Conservation (phyloP, 2,329 filamentous ascomycete genomes). For the Ophiocordyceps robertsii region DNA sequence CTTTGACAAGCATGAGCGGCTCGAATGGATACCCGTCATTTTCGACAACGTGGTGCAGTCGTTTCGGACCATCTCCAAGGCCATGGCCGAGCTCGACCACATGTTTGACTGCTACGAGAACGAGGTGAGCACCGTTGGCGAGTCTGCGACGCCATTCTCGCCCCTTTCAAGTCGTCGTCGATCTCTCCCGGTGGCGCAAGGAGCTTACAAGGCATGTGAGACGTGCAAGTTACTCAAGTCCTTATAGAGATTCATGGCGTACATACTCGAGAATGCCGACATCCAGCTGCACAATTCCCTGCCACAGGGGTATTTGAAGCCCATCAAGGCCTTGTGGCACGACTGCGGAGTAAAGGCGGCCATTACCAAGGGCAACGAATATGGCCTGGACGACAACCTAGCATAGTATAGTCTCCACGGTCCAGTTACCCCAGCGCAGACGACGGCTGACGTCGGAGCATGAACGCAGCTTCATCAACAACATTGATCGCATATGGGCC, state of each 20-base stretch:
- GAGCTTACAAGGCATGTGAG: constrained; percentile 3
- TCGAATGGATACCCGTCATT: constrained; percentile 89
- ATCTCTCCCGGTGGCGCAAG: too few relatives aligned
- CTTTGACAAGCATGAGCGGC: constrained; percentile 77
- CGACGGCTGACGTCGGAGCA: background rate
- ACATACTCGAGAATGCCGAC: constrained; percentile 69
- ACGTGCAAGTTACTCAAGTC: constrained; percentile 18
- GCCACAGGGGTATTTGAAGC: constrained; percentile 62
- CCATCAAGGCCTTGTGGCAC: constrained; percentile 73
- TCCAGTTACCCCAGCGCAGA: background rate
- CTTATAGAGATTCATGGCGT: constrained; percentile 58
- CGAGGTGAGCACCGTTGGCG: constrained; percentile 38
- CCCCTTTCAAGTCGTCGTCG: too few relatives aligned
- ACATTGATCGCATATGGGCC: constrained; percentile 78
- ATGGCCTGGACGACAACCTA: constrained; percentile 89
- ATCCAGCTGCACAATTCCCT: constrained; percentile 72
- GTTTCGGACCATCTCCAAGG: constrained; percentile 79
- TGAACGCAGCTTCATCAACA: constrained; percentile 73
- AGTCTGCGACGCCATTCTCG: too few relatives aligned
- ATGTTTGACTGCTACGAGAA: constrained; percentile 68
- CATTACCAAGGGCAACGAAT: constrained; percentile 92
- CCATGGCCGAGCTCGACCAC: constrained; percentile 76
- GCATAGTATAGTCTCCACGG: constrained; percentile 55
- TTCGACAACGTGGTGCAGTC: constrained; percentile 92
- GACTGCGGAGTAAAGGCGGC: constrained; percentile 74